Conservation (phyloP, 305 asterid species). For the Solanum hybrid region DNA sequence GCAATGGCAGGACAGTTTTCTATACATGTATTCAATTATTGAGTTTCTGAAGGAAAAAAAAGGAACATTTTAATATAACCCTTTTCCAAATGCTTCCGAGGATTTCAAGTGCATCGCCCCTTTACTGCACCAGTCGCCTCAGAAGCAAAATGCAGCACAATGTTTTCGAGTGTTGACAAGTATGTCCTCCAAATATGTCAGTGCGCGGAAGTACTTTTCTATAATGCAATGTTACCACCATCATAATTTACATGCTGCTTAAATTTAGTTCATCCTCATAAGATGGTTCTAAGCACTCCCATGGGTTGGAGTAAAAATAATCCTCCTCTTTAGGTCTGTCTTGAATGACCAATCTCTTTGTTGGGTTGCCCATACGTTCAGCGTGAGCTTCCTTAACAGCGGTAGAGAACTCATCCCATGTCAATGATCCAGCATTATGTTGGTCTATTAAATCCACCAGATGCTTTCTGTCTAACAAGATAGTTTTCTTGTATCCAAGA, state of each 20-base stretch:
- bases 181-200: not conserved
- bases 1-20: slow-evolving; percentile 18
- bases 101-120: slow-evolving; percentile 6
- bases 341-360: slow-evolving; percentile 27
- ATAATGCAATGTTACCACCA: slow-evolving; percentile 4
- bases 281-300: slow-evolving; percentile 53
- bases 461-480: slow-evolving; percentile 43
- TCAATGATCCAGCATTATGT: slow-evolving; percentile 30
- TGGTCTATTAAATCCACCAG: slow-evolving; percentile 53
- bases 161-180: not conserved
- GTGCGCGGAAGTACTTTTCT: slow-evolving; percentile 6
- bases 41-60: not conserved
- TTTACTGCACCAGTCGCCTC: slow-evolving; percentile 11
- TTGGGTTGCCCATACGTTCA: slow-evolving; percentile 52
- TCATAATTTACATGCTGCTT: slow-evolving; percentile 6
- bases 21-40: slow-evolving; percentile 22
- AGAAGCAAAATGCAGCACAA: slow-evolving; percentile 10
- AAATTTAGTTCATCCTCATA: slow-evolving; percentile 10
- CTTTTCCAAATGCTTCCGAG: not conserved
- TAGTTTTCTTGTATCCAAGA: slow-evolving; percentile 63
- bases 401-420: slow-evolving; percentile 66
- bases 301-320: slow-evolving; percentile 72
- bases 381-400: slow-evolving; percentile 46
- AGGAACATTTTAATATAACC: not conserved
- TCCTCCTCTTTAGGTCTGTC: slow-evolving; percentile 77